Conservation (phyloP, 805 yeast genomes). For the Candida manassasensis region DNA sequence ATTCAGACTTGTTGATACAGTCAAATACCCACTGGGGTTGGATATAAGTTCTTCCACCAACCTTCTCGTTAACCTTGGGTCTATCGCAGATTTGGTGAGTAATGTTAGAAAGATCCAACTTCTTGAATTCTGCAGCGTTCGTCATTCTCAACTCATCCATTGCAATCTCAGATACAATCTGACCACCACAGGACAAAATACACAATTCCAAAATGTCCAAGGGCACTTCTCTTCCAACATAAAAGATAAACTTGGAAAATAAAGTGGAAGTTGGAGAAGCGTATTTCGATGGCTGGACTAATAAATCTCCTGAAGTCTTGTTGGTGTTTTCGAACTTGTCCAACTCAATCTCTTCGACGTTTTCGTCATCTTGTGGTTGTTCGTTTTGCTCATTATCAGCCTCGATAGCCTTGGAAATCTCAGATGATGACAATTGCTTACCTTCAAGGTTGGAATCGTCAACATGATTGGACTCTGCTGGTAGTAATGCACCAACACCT, state of each 20-base stretch:
- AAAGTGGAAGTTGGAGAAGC: constrained; percentile 60
- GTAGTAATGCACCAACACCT: constrained; percentile 34
- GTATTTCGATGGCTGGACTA: constrained; percentile 58
- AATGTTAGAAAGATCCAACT: constrained; percentile 58
- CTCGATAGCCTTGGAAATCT: constrained; percentile 47
- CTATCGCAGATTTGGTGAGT: constrained; percentile 96
- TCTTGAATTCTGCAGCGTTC: constrained; percentile 38
- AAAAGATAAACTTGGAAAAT: constrained; percentile 74
- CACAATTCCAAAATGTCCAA: constrained; percentile 86
- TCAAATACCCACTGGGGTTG: constrained; percentile 99
- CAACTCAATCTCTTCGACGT: constrained; percentile 33
- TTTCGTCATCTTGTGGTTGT: constrained; percentile 13
- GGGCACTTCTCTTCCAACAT: constrained; percentile 92
- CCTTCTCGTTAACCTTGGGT: constrained; percentile 71
- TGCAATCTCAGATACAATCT: constrained; percentile 79
- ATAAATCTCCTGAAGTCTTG: constrained; percentile 62
- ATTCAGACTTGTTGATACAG: constrained; percentile 69
- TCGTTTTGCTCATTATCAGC: constrained; percentile 32
- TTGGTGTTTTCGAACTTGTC: constrained; percentile 64
- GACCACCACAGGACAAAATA: constrained; percentile 82
- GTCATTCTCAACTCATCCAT: constrained; percentile 66
- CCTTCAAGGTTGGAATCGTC: constrained; percentile 22
- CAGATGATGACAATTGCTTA: constrained; percentile 35
- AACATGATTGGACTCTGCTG: constrained; percentile 19
- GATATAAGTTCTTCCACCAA: constrained; percentile 86